phyloP scores from a whole-genome alignment of 495 filamentous ascomycete genomes.

The Peziza echinospora region DNA sequence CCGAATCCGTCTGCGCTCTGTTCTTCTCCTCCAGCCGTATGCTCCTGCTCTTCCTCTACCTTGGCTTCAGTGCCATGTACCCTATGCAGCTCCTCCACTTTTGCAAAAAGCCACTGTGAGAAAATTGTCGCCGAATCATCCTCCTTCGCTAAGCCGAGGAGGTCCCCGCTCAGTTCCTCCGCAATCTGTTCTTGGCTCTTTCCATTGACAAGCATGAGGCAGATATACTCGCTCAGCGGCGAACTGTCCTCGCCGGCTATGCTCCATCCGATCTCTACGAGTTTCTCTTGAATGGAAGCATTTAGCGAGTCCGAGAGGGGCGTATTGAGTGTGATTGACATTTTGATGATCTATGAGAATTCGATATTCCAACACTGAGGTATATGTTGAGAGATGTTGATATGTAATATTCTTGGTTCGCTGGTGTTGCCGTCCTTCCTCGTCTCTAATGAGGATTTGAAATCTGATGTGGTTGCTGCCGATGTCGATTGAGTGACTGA shows the following conservation, averaged over 20 bases:
- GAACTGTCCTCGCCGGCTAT: conserved; percentile 57
- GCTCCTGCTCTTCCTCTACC: conserved; percentile 18
- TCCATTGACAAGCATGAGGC: conserved; percentile 86
- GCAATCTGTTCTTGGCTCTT: conserved; percentile 80
- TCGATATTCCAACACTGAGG: no score
- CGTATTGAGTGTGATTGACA: conserved; percentile 21
- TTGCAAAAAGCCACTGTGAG: conserved; percentile 73
- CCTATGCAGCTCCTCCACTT: conserved; percentile 44
- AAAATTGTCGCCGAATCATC: conserved; percentile 69
- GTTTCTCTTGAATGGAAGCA: conserved; percentile 64
- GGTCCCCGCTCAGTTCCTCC: conserved; percentile 67
- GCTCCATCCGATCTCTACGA: conserved; percentile 87
- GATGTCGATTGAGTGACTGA: no score
- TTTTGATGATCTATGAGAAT: no score
- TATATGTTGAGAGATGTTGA: no score
- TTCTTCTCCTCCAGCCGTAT: conserved; percentile 11
- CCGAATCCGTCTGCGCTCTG: conserved; percentile 4
- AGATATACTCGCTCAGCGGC: conserved; percentile 82
- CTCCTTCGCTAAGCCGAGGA: conserved; percentile 62
- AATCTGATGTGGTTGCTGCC: no score
- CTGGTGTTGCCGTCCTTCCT: no score
- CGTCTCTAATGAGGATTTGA: no score
- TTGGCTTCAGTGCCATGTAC: conserved; percentile 27
- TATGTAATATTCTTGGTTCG: no score
- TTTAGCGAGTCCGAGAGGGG: conserved; percentile 66